These are phyloP conservation scores for Fraxinus cuspidata DNA, from an alignment of 257 asterid genomes.

Conservation along the genomic window DNA sequence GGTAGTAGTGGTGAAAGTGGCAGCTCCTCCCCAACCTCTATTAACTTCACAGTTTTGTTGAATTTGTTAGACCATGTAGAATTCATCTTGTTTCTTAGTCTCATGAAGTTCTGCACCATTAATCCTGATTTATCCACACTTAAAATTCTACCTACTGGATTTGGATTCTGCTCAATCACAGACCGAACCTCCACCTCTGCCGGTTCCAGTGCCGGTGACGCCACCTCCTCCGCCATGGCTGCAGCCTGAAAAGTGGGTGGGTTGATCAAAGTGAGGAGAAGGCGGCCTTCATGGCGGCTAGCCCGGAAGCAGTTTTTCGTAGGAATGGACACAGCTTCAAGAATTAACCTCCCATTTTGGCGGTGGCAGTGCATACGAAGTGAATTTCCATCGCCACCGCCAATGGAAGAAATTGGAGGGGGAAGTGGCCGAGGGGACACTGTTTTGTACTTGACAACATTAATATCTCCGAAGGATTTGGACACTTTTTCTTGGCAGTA, in stretches of 20 bases:
- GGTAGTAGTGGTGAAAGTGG: constrained; percentile 48
- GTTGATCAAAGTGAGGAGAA: constrained; percentile 49
- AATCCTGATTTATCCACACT: constrained; percentile 14
- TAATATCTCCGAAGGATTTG: constrained; percentile 34
- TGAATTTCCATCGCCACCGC: constrained; percentile 44
- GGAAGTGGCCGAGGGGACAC: constrained; percentile 55
- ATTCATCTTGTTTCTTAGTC: constrained; percentile 35
- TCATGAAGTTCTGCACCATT: constrained; percentile 46
- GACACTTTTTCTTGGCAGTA: background rate
- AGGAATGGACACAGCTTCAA: constrained; percentile 63
- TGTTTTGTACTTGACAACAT: constrained; percentile 45
- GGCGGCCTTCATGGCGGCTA: constrained; percentile 66
- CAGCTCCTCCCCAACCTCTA: constrained; percentile 14
- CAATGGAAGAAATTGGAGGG: constrained; percentile 69
- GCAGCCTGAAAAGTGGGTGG: constrained; percentile 15
- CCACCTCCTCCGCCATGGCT: constrained; percentile 20
- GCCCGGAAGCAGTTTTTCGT: constrained; percentile 54
- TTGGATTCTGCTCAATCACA: constrained; percentile 33
- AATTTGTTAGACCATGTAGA: constrained; percentile 40
- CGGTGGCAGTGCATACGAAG: constrained; percentile 63
- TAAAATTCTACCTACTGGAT: constrained; percentile 25
- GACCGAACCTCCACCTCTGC: constrained; percentile 15
- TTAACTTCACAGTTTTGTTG: constrained; percentile 28
- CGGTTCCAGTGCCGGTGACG: background rate
- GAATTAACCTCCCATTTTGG: constrained; percentile 65